Percentiles rank a stretch among this genome's conserved stretches.
Conservation (phyloP, 192 early-diverging fungal genomes). For the Entophlyctis luteolus region DNA sequence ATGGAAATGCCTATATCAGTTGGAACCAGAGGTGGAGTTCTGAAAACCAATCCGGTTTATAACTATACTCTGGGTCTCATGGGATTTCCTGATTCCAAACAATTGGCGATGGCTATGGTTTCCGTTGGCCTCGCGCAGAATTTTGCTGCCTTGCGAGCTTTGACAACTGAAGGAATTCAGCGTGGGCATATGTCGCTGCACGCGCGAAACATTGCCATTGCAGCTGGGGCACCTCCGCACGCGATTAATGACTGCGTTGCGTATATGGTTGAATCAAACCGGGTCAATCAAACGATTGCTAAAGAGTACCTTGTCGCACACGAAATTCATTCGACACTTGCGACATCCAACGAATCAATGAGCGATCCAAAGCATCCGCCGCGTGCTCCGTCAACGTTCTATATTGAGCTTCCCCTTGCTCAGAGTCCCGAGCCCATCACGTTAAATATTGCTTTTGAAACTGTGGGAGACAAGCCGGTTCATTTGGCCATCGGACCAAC, state of each 20-base stretch:
- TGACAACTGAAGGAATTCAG: slow-evolving; percentile 73
- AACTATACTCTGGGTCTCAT: slow-evolving; percentile 63
- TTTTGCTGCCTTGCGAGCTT: slow-evolving; percentile 71
- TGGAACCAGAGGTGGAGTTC: slow-evolving; percentile 72
- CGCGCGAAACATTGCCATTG: slow-evolving; percentile 49
- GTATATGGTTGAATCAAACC: slow-evolving; percentile 64
- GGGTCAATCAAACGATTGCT: slow-evolving; percentile 58
- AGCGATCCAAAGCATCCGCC: slow-evolving; percentile 12
- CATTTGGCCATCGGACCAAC: slow-evolving; percentile 32
- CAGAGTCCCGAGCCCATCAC: slow-evolving; percentile 30
- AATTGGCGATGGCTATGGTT: slow-evolving; percentile 61
- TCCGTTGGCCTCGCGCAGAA: slow-evolving; percentile 73
- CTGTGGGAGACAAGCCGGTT: slow-evolving; percentile 41
- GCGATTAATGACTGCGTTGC: slow-evolving; percentile 63
- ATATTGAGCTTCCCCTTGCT: slow-evolving; percentile 30
- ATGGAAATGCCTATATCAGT: slow-evolving; percentile 66
- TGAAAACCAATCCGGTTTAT: slow-evolving; percentile 70
- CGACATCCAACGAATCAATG: not conserved
- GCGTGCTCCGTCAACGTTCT: slow-evolving; percentile 42
- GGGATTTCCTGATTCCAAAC: slow-evolving; percentile 59
- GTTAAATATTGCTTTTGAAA: slow-evolving; percentile 55
- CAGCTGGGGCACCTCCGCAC: slow-evolving; percentile 64
- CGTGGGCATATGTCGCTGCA: slow-evolving; percentile 63
- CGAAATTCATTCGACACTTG: slow-evolving; percentile 33
- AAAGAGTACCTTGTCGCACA: slow-evolving; percentile 56